Conservation (phyloP, 495 filamentous ascomycete genomes). For the Chaetomidium leptoderma region DNA sequence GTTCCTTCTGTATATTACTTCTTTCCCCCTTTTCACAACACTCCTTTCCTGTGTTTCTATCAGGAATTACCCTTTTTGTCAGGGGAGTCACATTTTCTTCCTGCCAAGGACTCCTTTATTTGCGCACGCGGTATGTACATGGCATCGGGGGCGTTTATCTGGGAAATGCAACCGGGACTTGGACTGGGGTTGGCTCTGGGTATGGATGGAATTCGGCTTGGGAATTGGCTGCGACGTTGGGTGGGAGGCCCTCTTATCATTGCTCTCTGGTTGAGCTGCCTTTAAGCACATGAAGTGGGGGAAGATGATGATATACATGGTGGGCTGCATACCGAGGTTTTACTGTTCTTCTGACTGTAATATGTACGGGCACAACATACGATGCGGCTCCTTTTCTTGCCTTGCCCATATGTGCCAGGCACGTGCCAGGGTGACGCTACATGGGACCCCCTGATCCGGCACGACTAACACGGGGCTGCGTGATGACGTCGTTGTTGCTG, state of each 20-base stretch:
- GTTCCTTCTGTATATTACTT: no score
- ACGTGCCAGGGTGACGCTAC: no score
- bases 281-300: no score
- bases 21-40: neutral
- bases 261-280: neutral
- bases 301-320: no score
- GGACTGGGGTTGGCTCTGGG: neutral
- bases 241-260: neutral
- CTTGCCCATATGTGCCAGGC: no score
- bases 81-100: neutral
- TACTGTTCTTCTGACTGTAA: no score
- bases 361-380: neutral
- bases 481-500: slow-evolving; percentile 4
- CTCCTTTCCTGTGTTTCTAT: neutral
- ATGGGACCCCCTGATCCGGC: neutral
- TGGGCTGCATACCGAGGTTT: no score
- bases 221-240: neutral
- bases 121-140: neutral
- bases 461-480: slow-evolving; percentile 1
- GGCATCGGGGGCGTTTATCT: neutral
- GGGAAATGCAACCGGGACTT: neutral
- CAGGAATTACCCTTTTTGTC: no score
- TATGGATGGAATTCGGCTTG: neutral
- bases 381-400: neutral
- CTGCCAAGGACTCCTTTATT: neutral